phyloP scores from a whole-genome alignment of 2,329 filamentous ascomycete genomes.

The Pseudogymnoascus sp. region DNA sequence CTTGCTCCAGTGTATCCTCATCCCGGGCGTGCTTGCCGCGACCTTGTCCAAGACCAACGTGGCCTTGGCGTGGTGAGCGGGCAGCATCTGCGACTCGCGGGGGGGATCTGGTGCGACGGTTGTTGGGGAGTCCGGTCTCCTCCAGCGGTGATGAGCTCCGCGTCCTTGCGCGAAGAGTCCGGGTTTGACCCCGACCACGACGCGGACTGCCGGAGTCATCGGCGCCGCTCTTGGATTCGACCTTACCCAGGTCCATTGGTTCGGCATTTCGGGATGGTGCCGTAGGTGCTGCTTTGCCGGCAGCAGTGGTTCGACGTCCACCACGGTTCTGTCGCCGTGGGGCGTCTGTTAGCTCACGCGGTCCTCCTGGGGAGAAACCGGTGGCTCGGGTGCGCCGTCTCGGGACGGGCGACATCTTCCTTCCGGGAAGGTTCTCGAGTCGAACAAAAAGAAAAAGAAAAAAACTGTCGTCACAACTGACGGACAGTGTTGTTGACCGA shows the following conservation, averaged over 20 bases:
- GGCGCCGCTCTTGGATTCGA: background rate
- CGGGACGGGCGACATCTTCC: background rate
- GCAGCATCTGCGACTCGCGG: conserved; percentile 3
- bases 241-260: background rate
- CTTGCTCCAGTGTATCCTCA: background rate
- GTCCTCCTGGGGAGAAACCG: conserved; percentile 9
- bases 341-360: conserved; percentile 7
- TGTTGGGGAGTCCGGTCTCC: background rate
- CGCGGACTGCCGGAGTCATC: background rate
- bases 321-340: background rate
- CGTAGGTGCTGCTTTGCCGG: background rate
- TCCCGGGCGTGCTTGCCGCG: conserved; percentile 1
- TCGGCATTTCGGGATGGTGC: background rate
- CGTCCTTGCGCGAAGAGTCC: background rate
- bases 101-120: background rate
- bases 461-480: background rate
- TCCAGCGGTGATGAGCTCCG: background rate
- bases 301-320: background rate
- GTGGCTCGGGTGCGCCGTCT: conserved; percentile 11
- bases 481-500: background rate
- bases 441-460: background rate
- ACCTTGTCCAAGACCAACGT: background rate
- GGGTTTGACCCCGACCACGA: background rate
- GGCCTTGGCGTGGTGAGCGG: background rate
- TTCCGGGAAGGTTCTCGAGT: background rate